Percentiles rank a stretch among this genome's conserved stretches.
These are phyloP conservation scores for Trichoderma guizhouense DNA, from an alignment of 2,329 filamentous ascomycete genomes.

Conservation along the genomic window DNA sequence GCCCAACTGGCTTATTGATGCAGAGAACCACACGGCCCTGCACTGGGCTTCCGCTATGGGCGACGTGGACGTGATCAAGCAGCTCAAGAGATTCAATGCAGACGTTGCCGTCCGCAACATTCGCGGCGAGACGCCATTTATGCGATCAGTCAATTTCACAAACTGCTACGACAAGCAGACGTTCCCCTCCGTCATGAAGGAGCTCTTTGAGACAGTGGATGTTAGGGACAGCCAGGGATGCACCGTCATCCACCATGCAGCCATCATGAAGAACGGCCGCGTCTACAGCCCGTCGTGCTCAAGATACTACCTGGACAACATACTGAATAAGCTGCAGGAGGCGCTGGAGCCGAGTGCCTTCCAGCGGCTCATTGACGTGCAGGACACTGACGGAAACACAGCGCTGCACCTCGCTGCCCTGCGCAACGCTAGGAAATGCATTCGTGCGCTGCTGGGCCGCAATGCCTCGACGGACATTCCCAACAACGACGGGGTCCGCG, in stretches of 20 bases:
- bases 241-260: conserved; percentile 92
- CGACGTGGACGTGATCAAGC: conserved; percentile 84
- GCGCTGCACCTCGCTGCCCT: conserved; percentile 73
- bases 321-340: conserved; percentile 82
- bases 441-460: conserved; percentile 73
- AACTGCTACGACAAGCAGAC: conserved; percentile 95
- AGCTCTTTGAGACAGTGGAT: conserved; percentile 78
- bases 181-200: conserved; percentile 78
- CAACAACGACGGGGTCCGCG: conserved; percentile 78
- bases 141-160: conserved; percentile 92
- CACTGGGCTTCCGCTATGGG: conserved; percentile 99
- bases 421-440: conserved; percentile 83
- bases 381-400: conserved; percentile 86
- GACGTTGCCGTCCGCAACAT: conserved; percentile 67
- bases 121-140: conserved; percentile 83
- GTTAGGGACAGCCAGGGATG: conserved; percentile 75
- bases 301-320: conserved; percentile 87
- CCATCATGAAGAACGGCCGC: conserved; percentile 79
- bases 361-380: conserved; percentile 73
- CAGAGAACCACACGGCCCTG: conserved; percentile 85
- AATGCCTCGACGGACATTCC: conserved; percentile 79
- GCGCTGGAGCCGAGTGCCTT: conserved; percentile 72
- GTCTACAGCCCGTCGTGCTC: conserved; percentile 82
- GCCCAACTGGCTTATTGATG: conserved; percentile 88
- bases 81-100: conserved; percentile 78